Evolutionary conservation across 306 rosid species (phyloP), one percentile per base, ranked within the genome.

Genomic region (Prunus mume): DNA sequence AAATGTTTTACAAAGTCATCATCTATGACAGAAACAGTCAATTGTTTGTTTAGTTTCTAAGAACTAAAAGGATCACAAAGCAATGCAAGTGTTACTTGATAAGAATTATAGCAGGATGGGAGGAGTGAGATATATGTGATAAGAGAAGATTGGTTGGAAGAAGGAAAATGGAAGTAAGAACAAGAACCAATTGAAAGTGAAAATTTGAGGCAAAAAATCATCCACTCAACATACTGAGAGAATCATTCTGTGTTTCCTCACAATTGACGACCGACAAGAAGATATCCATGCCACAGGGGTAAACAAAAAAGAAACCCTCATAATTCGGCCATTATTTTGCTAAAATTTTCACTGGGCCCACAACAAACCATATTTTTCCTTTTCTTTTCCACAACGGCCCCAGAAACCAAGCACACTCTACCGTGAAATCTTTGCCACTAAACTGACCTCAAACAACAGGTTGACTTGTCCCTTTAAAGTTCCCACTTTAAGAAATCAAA

Each of bases 211-310:
- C 3, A 28, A 41, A 62, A 32, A 63, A 17, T 62, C 6, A 12
- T 62, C 67, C 19, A 15, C 67, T 30, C 67, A 62, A 30, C 22
- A 6, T 1, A 28, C 20, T 56, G 27, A 56, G 6, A 20, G 25
- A 56, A 20, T 51, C 20, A 0, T 20, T 55, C 9, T 9, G 7
- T 55, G 22, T 57, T 41, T 15, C 68, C 68, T 32, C 6, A 64
- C 43, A 63, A 63, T 19, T 30, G 7, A 9, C 17, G 68, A 32
- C 46, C 22, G 17, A 32, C 6, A 64, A 64, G 30, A 32, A 43
- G n/a, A 62, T 62, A 28, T 62, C 45, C 68, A 64, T 64, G 46
- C 45, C 67, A 62, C 22, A 11, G 64, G 41, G 68, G n/a, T 62
- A 3, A 62, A 7, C 9, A 22, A 61, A 61, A 61, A 24, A 5